Conservation (phyloP, 805 yeast genomes). For the Metschnikowia koreensis region DNA sequence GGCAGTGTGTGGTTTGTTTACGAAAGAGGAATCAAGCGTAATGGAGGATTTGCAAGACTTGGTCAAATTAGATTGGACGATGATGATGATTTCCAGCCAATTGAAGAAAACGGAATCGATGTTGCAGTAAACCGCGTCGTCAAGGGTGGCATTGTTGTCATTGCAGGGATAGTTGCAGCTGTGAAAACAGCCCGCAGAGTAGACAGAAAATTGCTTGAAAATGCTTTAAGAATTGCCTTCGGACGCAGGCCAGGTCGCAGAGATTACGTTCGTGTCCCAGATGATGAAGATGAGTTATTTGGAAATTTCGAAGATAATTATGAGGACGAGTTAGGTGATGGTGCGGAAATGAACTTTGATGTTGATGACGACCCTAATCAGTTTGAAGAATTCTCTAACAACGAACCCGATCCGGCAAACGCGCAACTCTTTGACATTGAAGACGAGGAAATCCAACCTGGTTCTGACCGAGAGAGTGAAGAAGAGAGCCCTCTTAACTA, state of each 20-base stretch:
- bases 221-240: conserved; percentile 27
- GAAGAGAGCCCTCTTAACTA: not conserved
- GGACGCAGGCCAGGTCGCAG: conserved; percentile 40
- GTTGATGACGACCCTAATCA: conserved; percentile 21
- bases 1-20: conserved; percentile 67
- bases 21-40: conserved; percentile 75
- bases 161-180: conserved; percentile 39
- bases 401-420: conserved; percentile 16
- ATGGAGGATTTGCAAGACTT: conserved; percentile 72
- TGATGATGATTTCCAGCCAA: conserved; percentile 50
- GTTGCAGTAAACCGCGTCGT: conserved; percentile 57
- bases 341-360: conserved; percentile 25
- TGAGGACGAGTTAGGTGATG: conserved; percentile 38
- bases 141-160: conserved; percentile 50
- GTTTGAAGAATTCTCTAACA: conserved; percentile 12
- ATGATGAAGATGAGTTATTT: conserved; percentile 41
- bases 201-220: conserved; percentile 35
- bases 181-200: conserved; percentile 34
- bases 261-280: conserved; percentile 42
- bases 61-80: conserved; percentile 87
- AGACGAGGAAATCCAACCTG: conserved; percentile 19
- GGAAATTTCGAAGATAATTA: conserved; percentile 40
- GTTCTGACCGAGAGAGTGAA: not conserved
- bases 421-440: conserved; percentile 35
- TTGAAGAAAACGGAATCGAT: conserved; percentile 64